Base-by-base conservation (phyloP, 176 grass and related monocot genomes). In the Themeda triandra region DNA sequence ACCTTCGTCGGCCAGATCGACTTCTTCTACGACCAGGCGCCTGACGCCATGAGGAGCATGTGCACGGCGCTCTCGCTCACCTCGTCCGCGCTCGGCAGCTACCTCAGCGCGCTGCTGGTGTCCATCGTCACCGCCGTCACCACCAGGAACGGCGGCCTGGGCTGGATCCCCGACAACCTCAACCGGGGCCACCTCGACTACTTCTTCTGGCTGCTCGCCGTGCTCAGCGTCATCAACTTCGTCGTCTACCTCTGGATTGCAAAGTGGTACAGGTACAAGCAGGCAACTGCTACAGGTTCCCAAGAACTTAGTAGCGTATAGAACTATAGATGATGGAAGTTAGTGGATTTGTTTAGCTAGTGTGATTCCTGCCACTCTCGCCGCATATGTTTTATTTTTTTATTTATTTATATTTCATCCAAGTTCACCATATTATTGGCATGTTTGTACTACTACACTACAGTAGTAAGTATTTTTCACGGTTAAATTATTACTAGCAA, bases 21-120 rank as follows among this genome's bases (percentile, higher is more conserved):
- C 25, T 91, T 91, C 81, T 91, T 88, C 85, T 91, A 88, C 51
- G 89, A 91, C 67, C 85, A 91, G 81, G 69, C 89, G 63, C 89
- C 89, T 0, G 84, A 90, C 56, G 66, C 53, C 37, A 86, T 90
- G 84, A 77, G 88, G 73, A 90, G 88, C 88, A 83, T 83, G 79
- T 77, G 79, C 67, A 75, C 87, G 10, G 87, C 84, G 31, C 84
- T 86, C 17, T 83, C 88, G 74, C 88, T 79, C 42, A 80, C 84
- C 6, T 83, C 88, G 1, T n/a, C 75, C 13, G 88, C 88, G 32
- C 79, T 90, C 14, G 88, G 88, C 5, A 86, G 66, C 79, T 90
- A 90, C 84, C 69, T 83, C 31, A 83, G 88, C 88, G 45, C 84
- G 44, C 19, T 83, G 33, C 88, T 90, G 17, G 84, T 90, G 8